A percentile compares a stretch with the other conserved stretches of the same genome.
phyloP scores from a whole-genome alignment of 1,284 basidiomycete species.

The Marasmius sp. region DNA sequence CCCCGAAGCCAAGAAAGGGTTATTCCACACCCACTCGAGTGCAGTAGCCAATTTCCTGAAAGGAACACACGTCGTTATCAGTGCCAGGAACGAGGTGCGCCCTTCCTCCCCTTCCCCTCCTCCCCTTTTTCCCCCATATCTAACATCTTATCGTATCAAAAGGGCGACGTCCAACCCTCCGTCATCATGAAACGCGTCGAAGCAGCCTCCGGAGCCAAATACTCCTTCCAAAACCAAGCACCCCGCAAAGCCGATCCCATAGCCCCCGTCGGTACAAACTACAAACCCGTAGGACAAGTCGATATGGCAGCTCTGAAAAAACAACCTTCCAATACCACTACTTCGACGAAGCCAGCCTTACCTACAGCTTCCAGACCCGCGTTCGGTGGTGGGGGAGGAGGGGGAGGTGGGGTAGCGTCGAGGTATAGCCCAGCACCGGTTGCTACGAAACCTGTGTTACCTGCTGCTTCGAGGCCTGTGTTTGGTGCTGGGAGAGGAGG shows the following conservation, averaged over 20 bases:
- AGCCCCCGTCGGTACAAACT: constrained; percentile 70
- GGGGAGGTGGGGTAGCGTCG: no score
- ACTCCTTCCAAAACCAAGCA: constrained; percentile 73
- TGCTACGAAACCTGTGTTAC: constrained; percentile 37
- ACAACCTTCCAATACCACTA: not conserved
- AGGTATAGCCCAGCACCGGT: no score
- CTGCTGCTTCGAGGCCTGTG: constrained; percentile 46
- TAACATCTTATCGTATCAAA: constrained; percentile 1
- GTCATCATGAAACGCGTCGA: constrained; percentile 87
- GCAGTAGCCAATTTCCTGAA: constrained; percentile 83
- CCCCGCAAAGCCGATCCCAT: constrained; percentile 68
- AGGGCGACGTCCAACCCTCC: constrained; percentile 80
- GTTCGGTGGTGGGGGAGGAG: constrained; percentile 25
- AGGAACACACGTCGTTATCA: constrained; percentile 88
- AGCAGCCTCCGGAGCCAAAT: constrained; percentile 91
- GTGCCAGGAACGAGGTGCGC: constrained; percentile 85
- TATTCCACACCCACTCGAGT: constrained; percentile 87
- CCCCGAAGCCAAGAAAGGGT: constrained; percentile 87
- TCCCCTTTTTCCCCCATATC: not conserved
- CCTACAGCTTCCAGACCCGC: constrained; percentile 46
- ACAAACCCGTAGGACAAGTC: constrained; percentile 68
- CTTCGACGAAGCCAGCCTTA: constrained; percentile 30
- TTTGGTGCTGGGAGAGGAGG: constrained; percentile 41
- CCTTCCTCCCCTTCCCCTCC: not conserved
- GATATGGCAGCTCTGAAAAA: constrained; percentile 66